Conservation (phyloP, 2,329 filamentous ascomycete genomes). For the Zymoseptoria brevis region DNA sequence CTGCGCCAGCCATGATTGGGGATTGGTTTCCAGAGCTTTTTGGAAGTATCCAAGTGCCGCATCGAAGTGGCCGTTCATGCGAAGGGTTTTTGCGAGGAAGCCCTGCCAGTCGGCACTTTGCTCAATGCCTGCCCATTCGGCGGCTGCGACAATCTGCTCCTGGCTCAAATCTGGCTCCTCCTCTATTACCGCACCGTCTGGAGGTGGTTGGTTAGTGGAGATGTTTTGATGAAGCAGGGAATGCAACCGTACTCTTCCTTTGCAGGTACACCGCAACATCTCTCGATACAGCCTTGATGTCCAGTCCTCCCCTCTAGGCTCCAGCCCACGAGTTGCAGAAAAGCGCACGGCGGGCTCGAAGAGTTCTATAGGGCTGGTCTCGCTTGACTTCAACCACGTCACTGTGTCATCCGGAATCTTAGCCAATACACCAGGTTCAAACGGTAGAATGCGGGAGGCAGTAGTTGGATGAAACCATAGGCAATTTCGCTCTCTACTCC, state of each 20-base stretch:
- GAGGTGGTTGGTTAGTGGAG: background rate
- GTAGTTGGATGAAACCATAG: background rate
- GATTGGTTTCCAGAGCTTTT: background rate
- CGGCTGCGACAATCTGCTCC: background rate
- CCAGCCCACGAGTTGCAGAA: background rate
- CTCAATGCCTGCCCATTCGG: background rate
- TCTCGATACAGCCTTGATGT: background rate
- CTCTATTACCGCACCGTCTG: background rate
- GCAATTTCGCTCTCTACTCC: background rate
- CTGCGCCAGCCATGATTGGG: background rate
- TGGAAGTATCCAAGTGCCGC: background rate
- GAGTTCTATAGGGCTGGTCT: background rate
- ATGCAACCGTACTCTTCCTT: background rate
- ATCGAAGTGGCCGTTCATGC: background rate
- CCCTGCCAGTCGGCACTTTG: background rate
- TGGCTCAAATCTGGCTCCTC: background rate
- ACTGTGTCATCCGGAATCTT: background rate
- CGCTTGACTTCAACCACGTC: background rate
- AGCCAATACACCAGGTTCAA: background rate
- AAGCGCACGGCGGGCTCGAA: background rate
- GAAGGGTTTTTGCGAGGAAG: background rate
- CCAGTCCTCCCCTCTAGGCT: background rate
- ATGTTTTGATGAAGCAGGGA: background rate
- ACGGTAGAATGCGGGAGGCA: background rate
- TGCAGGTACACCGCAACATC: background rate